Evolutionary conservation across 345 rosid genomes (phyloP).

Genomic region (Syzygium aqueum): DNA sequence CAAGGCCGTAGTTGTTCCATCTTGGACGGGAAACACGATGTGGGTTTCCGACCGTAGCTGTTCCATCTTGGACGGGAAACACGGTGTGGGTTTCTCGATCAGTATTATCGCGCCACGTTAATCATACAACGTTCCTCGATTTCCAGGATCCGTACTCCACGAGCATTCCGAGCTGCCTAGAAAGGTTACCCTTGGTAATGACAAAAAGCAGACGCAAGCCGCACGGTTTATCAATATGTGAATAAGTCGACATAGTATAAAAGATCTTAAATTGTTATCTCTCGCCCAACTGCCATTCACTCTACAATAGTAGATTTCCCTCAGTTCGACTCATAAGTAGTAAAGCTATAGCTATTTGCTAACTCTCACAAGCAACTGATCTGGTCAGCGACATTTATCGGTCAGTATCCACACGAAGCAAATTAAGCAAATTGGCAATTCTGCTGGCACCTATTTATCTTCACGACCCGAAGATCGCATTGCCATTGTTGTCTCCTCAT

Average conservation of each 20-base stretch:
- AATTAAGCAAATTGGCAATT: background rate
- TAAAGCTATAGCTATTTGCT: background rate
- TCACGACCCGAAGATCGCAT: background rate
- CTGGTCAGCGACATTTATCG: background rate
- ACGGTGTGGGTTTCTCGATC: background rate
- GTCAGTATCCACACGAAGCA: background rate
- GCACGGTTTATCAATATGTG: background rate
- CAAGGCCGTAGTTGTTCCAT: background rate
- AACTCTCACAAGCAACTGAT: background rate
- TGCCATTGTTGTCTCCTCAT: background rate
- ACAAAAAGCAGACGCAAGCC: background rate
- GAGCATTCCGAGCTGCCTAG: background rate
- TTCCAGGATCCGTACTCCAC: background rate
- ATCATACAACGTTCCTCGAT: background rate
- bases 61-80: no score
- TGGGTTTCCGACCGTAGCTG: no score
- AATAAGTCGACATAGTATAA: background rate
- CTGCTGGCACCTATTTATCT: background rate
- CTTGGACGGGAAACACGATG: background rate
- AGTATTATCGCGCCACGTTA: background rate
- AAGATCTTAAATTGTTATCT: background rate
- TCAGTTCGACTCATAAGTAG: background rate
- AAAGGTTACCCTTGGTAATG: background rate
- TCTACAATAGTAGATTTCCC: background rate
- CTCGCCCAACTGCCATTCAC: background rate